These are phyloP conservation scores for Penicillium roqueforti DNA, from an alignment of 495 filamentous ascomycete species.

Conservation along the genomic window DNA sequence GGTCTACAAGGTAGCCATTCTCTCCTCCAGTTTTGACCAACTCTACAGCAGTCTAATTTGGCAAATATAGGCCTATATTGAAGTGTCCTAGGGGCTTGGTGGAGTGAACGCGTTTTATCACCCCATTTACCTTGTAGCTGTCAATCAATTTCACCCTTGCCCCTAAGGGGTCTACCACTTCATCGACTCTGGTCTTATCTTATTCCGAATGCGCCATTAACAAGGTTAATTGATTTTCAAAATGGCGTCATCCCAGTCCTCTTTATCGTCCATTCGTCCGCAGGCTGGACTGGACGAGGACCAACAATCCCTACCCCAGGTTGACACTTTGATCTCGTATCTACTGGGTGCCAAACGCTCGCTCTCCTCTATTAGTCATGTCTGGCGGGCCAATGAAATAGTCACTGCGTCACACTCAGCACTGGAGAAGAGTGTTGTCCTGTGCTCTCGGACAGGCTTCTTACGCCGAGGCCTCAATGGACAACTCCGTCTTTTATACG, in stretches of 20 bases:
- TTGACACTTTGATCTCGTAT: slow-evolving; percentile 74
- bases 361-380: slow-evolving; percentile 77
- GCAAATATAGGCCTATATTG: neutral
- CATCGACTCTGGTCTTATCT: neutral
- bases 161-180: neutral
- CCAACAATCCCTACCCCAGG: slow-evolving; percentile 30
- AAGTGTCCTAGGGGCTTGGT: neutral
- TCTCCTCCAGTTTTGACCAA: neutral
- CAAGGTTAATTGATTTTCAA: neutral
- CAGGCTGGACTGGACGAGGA: slow-evolving; percentile 11
- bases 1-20: neutral
- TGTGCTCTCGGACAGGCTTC: slow-evolving; percentile 73
- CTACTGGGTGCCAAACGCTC: slow-evolving; percentile 88
- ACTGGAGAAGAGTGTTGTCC: slow-evolving; percentile 74
- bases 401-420: slow-evolving; percentile 69
- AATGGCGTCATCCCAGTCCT: slow-evolving; percentile 38
- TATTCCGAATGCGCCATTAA: neutral
- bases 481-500: slow-evolving; percentile 65
- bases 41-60: neutral
- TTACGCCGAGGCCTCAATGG: slow-evolving; percentile 66
- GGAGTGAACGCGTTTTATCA: neutral
- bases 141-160: neutral
- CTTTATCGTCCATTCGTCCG: slow-evolving; percentile 19
- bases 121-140: neutral
- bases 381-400: slow-evolving; percentile 84